Base-by-base conservation (phyloP, 2,329 filamentous ascomycete species). In the Hypoxylon sp. region DNA sequence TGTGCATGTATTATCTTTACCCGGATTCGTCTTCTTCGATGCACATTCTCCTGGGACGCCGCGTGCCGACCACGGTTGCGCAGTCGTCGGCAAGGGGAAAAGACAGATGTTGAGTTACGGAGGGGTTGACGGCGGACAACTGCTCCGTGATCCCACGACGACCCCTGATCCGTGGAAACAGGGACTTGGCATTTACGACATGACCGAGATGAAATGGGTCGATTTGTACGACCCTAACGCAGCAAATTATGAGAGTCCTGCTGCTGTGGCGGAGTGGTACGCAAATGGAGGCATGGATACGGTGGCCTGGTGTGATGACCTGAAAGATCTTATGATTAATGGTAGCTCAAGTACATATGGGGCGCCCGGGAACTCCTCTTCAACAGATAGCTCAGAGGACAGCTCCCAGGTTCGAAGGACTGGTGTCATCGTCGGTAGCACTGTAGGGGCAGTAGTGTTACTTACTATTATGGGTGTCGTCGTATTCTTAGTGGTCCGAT, bases 61-160 rank as follows among this genome's bases (percentile, higher is more conserved):
- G 8, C 75, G 75, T 3, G 70, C 72, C 9, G 73, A 77, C 32
- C 77, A 79, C 26, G 69, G 71, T 2, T 82, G 80, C 62, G 73
- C 73, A 3, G 67, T 79, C 3, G 73, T 80, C 18, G 78, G 78
- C 6, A 70, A 71, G 7, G 78, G 78, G 2, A 70, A 71, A 30
- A 69, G 79, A 20, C 80, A 82, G 63, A 78, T 82, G 79, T 57
- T 82, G 1, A 76, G 75, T 16, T 66, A 78, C 8, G 80, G 80
- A 18, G 80, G 80, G 4, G 67, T 71, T 6, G 73, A 78, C 40
- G 71, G 70, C 20, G 70, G 66, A 30, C 64, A 67, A 16, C 67
- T 64, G 2, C 71, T 68, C 18, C 70, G 65, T 9, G 68, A 68
- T 9, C 63, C 67, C 6, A 58, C 72, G 26, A 64, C 58, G 5